These are phyloP conservation scores for Murraya koenigii DNA, from an alignment of 345 rosid genomes.

Conservation along the genomic window DNA sequence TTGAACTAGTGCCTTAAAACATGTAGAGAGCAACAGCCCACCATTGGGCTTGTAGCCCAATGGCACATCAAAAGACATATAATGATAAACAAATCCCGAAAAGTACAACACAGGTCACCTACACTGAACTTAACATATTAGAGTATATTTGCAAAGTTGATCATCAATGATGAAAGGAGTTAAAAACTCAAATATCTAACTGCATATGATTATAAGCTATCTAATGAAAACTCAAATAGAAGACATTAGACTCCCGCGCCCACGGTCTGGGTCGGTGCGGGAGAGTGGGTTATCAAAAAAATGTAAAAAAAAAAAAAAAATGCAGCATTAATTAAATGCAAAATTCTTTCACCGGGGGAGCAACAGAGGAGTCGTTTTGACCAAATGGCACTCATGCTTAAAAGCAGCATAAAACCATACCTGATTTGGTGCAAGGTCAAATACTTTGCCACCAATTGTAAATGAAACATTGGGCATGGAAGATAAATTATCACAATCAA, in stretches of 20 bases:
- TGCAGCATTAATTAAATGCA: neutral
- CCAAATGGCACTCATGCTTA: neutral
- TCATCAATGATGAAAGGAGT: neutral
- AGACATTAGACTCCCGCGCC: neutral
- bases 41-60: too few relatives aligned
- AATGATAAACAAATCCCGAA: neutral
- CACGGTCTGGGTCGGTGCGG: too few relatives aligned
- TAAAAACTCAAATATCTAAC: neutral
- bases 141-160: neutral
- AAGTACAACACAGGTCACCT: neutral
- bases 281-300: too few relatives aligned
- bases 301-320: too few relatives aligned
- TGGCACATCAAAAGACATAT: neutral
- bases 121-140: neutral
- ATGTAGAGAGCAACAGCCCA: too few relatives aligned
- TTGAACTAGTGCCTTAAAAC: too few relatives aligned
- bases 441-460: constrained; percentile 66
- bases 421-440: constrained; percentile 77
- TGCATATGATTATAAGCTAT: neutral
- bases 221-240: neutral
- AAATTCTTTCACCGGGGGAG: neutral
- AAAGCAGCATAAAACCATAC: constrained; percentile 32
- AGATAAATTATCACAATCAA: constrained; percentile 56
- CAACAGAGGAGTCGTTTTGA: neutral
- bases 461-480: constrained; percentile 79